Evolutionary conservation across 306 rosid genomes (phyloP).

Genomic region (Quercus wislizeni): DNA sequence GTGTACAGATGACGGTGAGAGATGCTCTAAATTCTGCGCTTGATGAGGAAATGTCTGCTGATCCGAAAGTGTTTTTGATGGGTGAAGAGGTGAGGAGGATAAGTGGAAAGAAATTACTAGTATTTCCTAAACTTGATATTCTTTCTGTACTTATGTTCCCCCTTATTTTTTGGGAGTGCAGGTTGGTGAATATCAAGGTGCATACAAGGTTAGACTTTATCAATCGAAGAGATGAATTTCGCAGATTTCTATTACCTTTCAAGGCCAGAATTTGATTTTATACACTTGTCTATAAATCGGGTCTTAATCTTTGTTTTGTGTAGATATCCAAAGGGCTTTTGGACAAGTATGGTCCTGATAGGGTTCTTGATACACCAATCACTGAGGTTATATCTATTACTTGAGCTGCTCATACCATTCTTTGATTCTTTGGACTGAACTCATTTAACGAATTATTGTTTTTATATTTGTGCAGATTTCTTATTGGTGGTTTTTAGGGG

Average conservation of each 20-base stretch:
- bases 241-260: background rate
- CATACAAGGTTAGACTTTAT: slow-evolving; percentile 74
- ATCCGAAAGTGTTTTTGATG: slow-evolving; percentile 93
- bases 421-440: slow-evolving; percentile 1
- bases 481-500: too few relatives aligned
- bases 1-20: slow-evolving; percentile 71
- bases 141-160: slow-evolving; percentile 16
- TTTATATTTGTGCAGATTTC: too few relatives aligned
- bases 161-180: slow-evolving; percentile 32
- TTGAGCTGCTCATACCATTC: slow-evolving; percentile 1
- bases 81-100: slow-evolving; percentile 90
- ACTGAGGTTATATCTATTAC: slow-evolving; percentile 70
- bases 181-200: slow-evolving; percentile 99
- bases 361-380: slow-evolving; percentile 98
- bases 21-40: slow-evolving; percentile 94
- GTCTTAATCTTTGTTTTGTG: background rate
- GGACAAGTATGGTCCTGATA: slow-evolving; percentile 97
- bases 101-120: background rate
- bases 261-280: background rate
- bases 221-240: slow-evolving; percentile 1
- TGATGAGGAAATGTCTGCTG: slow-evolving; percentile 99
- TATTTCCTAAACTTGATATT: background rate
- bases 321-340: slow-evolving; percentile 89
- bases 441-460: too few relatives aligned
- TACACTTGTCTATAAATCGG: background rate